A percentile compares a stretch with the other conserved stretches of the same genome.
Conservation (phyloP, 129 eudicot genomes). For the Cynara cardunculus region DNA sequence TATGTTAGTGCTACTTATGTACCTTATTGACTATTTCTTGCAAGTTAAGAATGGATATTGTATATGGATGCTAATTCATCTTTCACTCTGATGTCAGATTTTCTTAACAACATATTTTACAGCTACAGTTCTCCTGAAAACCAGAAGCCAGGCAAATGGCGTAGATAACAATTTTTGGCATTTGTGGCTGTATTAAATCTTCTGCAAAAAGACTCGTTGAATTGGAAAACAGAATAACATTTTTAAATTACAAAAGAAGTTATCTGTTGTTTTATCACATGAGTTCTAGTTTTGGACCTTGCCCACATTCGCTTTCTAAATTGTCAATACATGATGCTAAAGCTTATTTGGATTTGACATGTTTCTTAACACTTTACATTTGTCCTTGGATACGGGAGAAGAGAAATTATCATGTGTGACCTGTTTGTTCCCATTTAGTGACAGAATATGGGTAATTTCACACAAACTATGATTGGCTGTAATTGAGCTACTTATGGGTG, state of each 20-base stretch:
- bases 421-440: background rate
- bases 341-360: background rate
- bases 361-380: background rate
- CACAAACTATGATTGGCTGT: background rate
- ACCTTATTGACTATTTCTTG: background rate
- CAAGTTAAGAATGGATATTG: background rate
- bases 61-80: background rate
- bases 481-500: background rate
- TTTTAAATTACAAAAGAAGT: background rate
- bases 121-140: background rate
- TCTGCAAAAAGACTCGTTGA: background rate
- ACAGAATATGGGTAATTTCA: background rate
- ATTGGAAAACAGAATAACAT: background rate
- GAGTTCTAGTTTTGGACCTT: background rate
- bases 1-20: background rate
- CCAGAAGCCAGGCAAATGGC: background rate
- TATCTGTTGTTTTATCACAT: background rate
- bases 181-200: background rate
- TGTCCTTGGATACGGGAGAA: background rate
- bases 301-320: background rate
- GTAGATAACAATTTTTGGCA: background rate
- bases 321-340: background rate
- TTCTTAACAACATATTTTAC: background rate
- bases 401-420: background rate
- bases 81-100: background rate